Base-by-base conservation (phyloP, 177 flowering plant genomes). In the Tripterygium wilfordii region DNA sequence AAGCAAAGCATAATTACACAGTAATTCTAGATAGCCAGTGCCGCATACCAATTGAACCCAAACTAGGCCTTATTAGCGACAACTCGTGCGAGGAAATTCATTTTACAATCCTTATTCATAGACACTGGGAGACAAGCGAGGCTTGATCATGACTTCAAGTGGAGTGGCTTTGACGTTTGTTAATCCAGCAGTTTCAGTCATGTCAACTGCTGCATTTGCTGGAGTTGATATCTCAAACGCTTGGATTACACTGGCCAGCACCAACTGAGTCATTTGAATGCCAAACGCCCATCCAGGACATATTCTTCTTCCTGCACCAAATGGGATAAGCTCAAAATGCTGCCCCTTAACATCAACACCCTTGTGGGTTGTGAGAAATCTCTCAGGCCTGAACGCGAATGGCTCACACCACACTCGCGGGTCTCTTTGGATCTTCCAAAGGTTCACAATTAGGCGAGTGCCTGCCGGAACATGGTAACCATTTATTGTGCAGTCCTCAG, bases 161-260 rank as follows among this genome's bases (percentile, higher is more conserved):
- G 66, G 61, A 9, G 61, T 37, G 33, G 51, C 36, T 33, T 39
- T 62, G 13, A 37, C 2, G 25, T 36, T 44, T 4, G 66, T 62
- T 2, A 62, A 2, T 12, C 75, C 75, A 30, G 19, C 16, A 9
- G 21, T 47, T 42, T 52, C 70, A 1, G 33, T 42, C 68, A 66
- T 62, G 31, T 63, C 72, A 6, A 56, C 61, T 0, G 39, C 45
- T 9, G 10, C 62, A 48, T 41, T 26, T 0, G 26, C 3, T 1
- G 51, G 64, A 6, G 28, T 42, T 8, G 50, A 22, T n/a, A 70
- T 3, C 1, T 66, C 55, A 27, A 67, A 67, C 0, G 38, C 64
- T 0, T 67, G 72, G 1, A 67, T 22, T 4, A 71, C 40, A 27
- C 33, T 35, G 10, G 71, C 73, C 8, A 70, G 20, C 0, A 60